Conservation (phyloP, 2,329 filamentous ascomycete genomes). For the Gremmenia infestans region DNA sequence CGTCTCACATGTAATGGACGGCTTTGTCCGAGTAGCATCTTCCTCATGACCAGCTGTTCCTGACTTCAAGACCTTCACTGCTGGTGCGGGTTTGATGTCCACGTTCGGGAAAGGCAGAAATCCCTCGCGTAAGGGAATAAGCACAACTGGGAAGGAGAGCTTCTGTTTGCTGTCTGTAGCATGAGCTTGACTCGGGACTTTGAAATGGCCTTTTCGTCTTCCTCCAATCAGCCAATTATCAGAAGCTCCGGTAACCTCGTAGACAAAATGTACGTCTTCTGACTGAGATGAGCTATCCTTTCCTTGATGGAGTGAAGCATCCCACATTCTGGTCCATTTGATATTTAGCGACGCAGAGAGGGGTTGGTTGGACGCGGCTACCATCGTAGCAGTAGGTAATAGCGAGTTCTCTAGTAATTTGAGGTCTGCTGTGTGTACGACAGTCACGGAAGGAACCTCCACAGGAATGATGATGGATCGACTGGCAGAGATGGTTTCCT, state of each 20-base stretch:
- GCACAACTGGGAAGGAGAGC: constrained; percentile 57
- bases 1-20: constrained; percentile 60
- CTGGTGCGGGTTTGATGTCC: constrained; percentile 64
- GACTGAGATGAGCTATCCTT: constrained; percentile 3
- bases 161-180: constrained; percentile 41
- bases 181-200: constrained; percentile 44
- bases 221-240: constrained; percentile 86
- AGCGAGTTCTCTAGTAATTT: constrained; percentile 40
- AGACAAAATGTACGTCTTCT: constrained; percentile 66
- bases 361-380: constrained; percentile 58
- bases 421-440: constrained; percentile 76
- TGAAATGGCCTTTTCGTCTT: constrained; percentile 72
- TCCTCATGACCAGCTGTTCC: constrained; percentile 18
- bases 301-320: constrained; percentile 38
- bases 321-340: constrained; percentile 59
- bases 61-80: constrained; percentile 20
- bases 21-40: constrained; percentile 15
- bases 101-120: constrained; percentile 72
- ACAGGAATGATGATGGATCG: constrained; percentile 81
- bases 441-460: constrained; percentile 75
- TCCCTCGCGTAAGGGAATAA: constrained; percentile 77
- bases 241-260: constrained; percentile 69
- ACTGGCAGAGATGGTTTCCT: constrained; percentile 35
- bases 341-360: constrained; percentile 58
- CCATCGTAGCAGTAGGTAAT: constrained; percentile 31